These are phyloP conservation scores for Fonsecaea nubica DNA, from an alignment of 2,329 filamentous ascomycete genomes.

Conservation along the genomic window DNA sequence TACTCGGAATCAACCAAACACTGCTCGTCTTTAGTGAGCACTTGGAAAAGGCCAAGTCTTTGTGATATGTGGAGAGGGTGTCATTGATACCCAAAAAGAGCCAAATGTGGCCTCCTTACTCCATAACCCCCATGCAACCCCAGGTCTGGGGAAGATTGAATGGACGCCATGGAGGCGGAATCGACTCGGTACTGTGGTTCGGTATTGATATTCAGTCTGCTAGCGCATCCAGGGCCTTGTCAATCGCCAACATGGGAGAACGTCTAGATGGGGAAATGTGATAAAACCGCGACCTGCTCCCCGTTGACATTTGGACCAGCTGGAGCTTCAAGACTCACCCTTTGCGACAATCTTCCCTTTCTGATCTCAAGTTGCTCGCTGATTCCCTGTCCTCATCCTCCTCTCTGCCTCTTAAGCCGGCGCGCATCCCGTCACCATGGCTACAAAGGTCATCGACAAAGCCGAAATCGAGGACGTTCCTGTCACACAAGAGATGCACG, in stretches of 20 bases:
- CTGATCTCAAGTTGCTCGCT: neutral
- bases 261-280: neutral
- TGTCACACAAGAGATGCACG: conserved; percentile 20
- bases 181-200: conserved; percentile 9
- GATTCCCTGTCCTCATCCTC: neutral
- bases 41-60: neutral
- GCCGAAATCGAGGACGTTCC: conserved; percentile 36
- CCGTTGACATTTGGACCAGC: neutral
- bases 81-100: neutral
- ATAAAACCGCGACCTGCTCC: conserved; percentile 2
- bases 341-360: neutral
- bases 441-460: conserved; percentile 21
- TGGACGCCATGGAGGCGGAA: conserved; percentile 24
- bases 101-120: neutral
- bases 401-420: neutral
- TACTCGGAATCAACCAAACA: neutral
- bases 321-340: neutral
- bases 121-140: conserved; percentile 8
- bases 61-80: neutral
- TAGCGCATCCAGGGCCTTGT: neutral
- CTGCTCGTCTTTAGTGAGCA: neutral
- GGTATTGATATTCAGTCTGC: conserved; percentile 5
- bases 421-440: conserved; percentile 16
- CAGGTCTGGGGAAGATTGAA: conserved; percentile 17
- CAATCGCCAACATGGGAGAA: neutral